Evolutionary conservation across 2,329 filamentous ascomycete species (phyloP), one percentile per base, ranked within the genome.

Genomic region (Elsinoe ampelina): DNA sequence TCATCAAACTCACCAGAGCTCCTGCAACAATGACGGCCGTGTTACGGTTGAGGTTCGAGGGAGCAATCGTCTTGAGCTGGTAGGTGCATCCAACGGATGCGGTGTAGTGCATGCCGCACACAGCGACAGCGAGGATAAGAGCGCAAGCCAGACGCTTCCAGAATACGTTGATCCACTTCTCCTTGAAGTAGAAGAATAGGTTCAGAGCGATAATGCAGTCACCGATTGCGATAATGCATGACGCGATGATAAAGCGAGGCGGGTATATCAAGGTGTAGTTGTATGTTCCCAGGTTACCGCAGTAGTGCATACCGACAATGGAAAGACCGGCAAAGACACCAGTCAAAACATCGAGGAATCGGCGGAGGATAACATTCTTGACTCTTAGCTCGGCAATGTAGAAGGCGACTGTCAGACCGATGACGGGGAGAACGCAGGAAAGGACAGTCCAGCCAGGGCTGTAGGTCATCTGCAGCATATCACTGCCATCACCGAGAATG

Each of bases 61-160:
- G 63, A 32, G 72, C 61, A 50, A 74, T 73, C 54, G 77, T 67
- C 61, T 78, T 69, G 54, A 88, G 70, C 42, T 76, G 77, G 67
- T 91, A 93, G 7, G 70, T 68, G 2, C 87, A 93, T 13, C 87
- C 87, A 10, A 81, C 77, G 2, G 85, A 79, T 32, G 86, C 89
- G 57, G 85, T 85, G 86, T 88, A 95, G 71, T 95, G 89, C 89
- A 95, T 93, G 1, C 87, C 87, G 8, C 85, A 90, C 1, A 93
- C 86, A 39, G 86, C 87, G 13, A 80, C 76, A 7, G 87, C 86
- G 39, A 95, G 76, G 15, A 90, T 70, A 45, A 82, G 71, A 8
- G 85, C 85, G 59, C 84, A 87, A 1, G 83, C 64, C 8, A 78
- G 71, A 58, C 88, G 77, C 66, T 89, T 88, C 85, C 85, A 90